phyloP scores from a whole-genome alignment of 148 eudicot species.

The Selenicereus undatus region DNA sequence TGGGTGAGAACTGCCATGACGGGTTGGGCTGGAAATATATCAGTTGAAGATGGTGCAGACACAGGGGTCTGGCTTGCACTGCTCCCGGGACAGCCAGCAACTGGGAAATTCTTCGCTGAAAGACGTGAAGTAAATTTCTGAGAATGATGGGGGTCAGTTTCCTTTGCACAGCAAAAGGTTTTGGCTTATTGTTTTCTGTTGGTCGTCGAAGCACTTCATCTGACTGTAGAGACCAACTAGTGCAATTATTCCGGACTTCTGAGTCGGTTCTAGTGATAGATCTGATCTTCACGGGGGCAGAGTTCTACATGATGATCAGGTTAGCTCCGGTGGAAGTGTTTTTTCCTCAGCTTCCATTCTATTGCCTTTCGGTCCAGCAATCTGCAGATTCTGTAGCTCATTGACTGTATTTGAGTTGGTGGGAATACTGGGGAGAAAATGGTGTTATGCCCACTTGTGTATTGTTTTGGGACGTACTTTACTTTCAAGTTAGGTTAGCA shows the following conservation, averaged over 20 bases:
- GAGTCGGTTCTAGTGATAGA: neutral
- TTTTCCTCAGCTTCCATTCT: neutral
- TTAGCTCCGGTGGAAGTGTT: neutral
- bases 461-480: neutral
- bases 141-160: neutral
- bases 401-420: neutral
- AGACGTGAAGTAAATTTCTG: conserved; percentile 84
- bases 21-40: conserved; percentile 77
- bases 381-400: neutral
- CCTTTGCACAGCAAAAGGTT: neutral
- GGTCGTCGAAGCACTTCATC: neutral
- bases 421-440: neutral
- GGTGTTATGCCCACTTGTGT: neutral
- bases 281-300: neutral
- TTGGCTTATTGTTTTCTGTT: neutral
- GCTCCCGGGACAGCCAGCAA: conserved; percentile 54
- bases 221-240: neutral
- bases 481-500: neutral
- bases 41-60: conserved; percentile 88
- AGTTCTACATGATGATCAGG: neutral
- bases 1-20: conserved; percentile 98
- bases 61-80: conserved; percentile 96
- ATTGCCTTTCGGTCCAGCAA: neutral
- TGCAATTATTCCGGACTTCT: neutral
- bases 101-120: conserved; percentile 83